Conservation (phyloP, 768 basidiomycete genomes). For the Boletus vermiculosoides region DNA sequence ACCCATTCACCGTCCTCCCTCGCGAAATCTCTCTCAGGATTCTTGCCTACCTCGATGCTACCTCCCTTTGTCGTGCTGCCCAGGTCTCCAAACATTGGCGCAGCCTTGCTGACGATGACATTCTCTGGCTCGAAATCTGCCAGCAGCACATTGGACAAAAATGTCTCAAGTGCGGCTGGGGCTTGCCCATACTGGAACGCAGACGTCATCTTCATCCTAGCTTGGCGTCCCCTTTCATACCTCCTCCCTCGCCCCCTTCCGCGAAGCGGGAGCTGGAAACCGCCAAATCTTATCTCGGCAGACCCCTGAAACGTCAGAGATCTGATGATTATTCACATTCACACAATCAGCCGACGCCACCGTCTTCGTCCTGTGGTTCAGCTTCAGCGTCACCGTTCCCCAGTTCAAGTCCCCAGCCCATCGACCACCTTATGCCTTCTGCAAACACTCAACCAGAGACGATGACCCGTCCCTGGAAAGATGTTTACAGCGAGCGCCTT, state of each 20-base stretch:
- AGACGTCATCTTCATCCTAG: slow-evolving; percentile 47
- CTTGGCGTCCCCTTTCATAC: slow-evolving; percentile 40
- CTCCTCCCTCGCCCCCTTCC: slow-evolving; percentile 26
- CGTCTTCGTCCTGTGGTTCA: slow-evolving; percentile 15
- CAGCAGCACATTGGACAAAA: slow-evolving; percentile 98
- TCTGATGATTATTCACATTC: slow-evolving; percentile 1
- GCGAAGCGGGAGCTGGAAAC: slow-evolving; percentile 44
- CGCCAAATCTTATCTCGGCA: slow-evolving; percentile 23
- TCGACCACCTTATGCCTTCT: slow-evolving; percentile 32
- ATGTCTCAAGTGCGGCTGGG: slow-evolving; percentile 97
- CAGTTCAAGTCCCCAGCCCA: slow-evolving; percentile 3
- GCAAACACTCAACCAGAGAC: slow-evolving; percentile 31
- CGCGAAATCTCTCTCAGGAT: slow-evolving; percentile 87
- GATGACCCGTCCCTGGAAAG: slow-evolving; percentile 92
- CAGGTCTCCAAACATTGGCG: slow-evolving; percentile 88
- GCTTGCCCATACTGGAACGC: slow-evolving; percentile 85
- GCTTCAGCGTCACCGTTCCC: slow-evolving; percentile 12
- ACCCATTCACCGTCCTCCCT: slow-evolving; percentile 89
- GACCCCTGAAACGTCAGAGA: slow-evolving; percentile 54
- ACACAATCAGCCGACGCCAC: neutral
- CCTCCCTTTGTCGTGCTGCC: slow-evolving; percentile 88
- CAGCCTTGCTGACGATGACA: slow-evolving; percentile 87
- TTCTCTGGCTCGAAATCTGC: slow-evolving; percentile 94
- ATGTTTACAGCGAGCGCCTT: slow-evolving; percentile 97
- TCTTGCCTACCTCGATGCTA: slow-evolving; percentile 87